Evolutionary conservation across 768 basidiomycete species (phyloP).

Genomic region (Coprinopsis cinerea): DNA sequence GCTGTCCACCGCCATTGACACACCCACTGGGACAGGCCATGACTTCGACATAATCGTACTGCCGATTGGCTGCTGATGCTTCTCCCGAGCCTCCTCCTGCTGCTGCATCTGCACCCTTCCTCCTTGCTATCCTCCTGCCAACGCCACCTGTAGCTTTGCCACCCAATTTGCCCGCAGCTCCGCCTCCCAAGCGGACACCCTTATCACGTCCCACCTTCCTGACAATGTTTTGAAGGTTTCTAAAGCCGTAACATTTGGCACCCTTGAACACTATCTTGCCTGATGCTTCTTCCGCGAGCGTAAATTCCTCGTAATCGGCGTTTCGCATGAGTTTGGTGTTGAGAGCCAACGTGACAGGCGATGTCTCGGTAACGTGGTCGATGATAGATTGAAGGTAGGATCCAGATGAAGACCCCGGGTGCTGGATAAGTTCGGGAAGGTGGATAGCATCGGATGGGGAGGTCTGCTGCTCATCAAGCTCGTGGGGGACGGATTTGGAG

Average conservation of each 20-base stretch:
- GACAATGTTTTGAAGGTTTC: slow-evolving; percentile 95
- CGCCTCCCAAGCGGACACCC: slow-evolving; percentile 60
- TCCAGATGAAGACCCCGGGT: slow-evolving; percentile 85
- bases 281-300: slow-evolving; percentile 36
- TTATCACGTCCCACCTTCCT: slow-evolving; percentile 85
- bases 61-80: slow-evolving; percentile 34
- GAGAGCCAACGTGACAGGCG: slow-evolving; percentile 41
- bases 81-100: slow-evolving; percentile 20
- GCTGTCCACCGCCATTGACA: slow-evolving; percentile 95
- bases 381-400: slow-evolving; percentile 87
- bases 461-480: slow-evolving; percentile 28
- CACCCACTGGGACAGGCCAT: slow-evolving; percentile 99
- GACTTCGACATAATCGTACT: slow-evolving; percentile 91
- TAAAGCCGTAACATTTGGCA: slow-evolving; percentile 94
- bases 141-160: slow-evolving; percentile 18
- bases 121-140: slow-evolving; percentile 23
- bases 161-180: slow-evolving; percentile 27
- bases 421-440: slow-evolving; percentile 71
- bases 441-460: slow-evolving; percentile 14
- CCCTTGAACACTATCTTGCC: slow-evolving; percentile 80
- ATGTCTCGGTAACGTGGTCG: slow-evolving; percentile 38
- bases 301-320: slow-evolving; percentile 75
- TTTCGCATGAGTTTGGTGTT: slow-evolving; percentile 57
- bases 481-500: slow-evolving; percentile 47
- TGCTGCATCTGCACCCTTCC: slow-evolving; percentile 24